Percentiles rank a stretch among this genome's conserved stretches.
These are phyloP conservation scores for Colletotrichum cuscutae DNA, from an alignment of 2,329 filamentous ascomycete species.

Conservation along the genomic window DNA sequence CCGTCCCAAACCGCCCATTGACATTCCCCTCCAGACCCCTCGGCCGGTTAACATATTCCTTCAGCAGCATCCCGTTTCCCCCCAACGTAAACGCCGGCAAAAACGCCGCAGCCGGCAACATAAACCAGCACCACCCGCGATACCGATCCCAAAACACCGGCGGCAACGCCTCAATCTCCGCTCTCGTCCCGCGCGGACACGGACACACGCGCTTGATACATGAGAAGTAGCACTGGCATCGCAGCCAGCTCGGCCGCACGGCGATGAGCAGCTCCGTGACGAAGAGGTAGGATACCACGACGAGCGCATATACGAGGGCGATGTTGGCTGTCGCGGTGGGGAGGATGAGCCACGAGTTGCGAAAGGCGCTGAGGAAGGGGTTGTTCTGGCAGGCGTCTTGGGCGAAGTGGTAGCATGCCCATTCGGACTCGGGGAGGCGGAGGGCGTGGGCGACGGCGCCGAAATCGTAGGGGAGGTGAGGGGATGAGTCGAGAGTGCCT, in stretches of 20 bases:
- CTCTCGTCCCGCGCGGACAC: slow-evolving; percentile 31
- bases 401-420: slow-evolving; percentile 24
- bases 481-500: slow-evolving; percentile 2
- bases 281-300: background rate
- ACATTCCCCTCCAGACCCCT: background rate
- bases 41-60: background rate
- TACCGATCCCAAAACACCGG: slow-evolving; percentile 32
- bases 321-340: background rate
- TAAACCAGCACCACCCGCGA: slow-evolving; percentile 22
- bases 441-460: slow-evolving; percentile 20
- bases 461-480: slow-evolving; percentile 25
- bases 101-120: background rate
- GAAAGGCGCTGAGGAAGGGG: slow-evolving; percentile 29
- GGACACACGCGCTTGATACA: slow-evolving; percentile 28
- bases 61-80: slow-evolving; percentile 15
- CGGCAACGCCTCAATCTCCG: slow-evolving; percentile 31
- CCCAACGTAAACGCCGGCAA: background rate
- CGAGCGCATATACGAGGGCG: background rate
- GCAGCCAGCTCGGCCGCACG: slow-evolving; percentile 25
- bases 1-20: slow-evolving; percentile 13
- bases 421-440: slow-evolving; percentile 8
- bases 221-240: slow-evolving; percentile 30
- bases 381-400: slow-evolving; percentile 15
- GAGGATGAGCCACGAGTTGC: background rate
- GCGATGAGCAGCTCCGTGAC: slow-evolving; percentile 6